phyloP scores from a whole-genome alignment of 208 protist genomes.

The Balamuthia mandrillaris region DNA sequence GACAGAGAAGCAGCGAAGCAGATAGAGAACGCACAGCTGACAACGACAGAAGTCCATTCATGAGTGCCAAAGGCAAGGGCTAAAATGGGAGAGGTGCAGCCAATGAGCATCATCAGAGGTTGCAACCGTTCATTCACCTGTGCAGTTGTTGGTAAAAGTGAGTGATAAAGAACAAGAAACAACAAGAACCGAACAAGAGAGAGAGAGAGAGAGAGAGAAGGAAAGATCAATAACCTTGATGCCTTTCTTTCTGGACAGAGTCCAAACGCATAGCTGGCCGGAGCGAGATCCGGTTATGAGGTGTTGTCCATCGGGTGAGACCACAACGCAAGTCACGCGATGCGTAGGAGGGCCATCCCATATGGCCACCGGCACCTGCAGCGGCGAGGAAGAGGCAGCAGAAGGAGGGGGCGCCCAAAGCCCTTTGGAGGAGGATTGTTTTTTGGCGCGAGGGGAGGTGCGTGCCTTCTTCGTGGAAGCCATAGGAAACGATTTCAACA shows the following conservation, averaged over 20 bases:
- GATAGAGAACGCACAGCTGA: not conserved
- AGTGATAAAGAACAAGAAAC: not conserved
- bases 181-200: not conserved
- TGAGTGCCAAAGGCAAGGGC: not conserved
- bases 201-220: not conserved
- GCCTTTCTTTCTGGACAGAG: not conserved
- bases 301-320: not conserved
- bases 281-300: conserved; percentile 25
- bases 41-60: not conserved
- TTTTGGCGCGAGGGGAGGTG: too few relatives aligned
- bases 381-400: too few relatives aligned
- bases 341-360: conserved; percentile 1
- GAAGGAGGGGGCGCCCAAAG: too few relatives aligned
- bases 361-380: conserved; percentile 5
- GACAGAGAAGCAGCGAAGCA: not conserved
- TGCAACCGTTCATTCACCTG: not conserved
- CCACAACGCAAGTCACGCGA: not conserved
- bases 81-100: not conserved
- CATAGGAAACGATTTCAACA: too few relatives aligned
- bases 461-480: too few relatives aligned
- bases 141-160: not conserved
- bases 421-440: too few relatives aligned
- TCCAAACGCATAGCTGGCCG: not conserved
- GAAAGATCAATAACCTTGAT: not conserved
- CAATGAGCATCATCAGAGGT: conserved; percentile 14